phyloP scores from a whole-genome alignment of 1,284 basidiomycete genomes.

The Bjerkandera adusta region DNA sequence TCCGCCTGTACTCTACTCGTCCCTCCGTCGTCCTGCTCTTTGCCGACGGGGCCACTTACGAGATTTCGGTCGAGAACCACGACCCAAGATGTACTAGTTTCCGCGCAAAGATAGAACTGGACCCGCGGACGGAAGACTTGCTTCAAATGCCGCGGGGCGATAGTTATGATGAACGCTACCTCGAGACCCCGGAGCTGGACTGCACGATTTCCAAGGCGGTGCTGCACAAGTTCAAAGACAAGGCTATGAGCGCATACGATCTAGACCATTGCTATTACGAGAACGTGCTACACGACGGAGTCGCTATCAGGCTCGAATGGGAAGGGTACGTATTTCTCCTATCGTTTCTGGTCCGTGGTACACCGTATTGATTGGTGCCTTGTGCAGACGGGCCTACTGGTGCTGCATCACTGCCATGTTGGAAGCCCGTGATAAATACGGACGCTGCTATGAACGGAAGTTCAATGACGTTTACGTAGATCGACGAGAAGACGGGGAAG shows the following conservation, averaged over 20 bases:
- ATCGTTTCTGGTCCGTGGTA: no score
- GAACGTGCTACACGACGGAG: no score
- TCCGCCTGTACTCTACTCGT: conserved; percentile 50
- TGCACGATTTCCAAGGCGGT: conserved; percentile 50
- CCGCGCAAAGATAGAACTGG: conserved; percentile 58
- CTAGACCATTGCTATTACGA: no score
- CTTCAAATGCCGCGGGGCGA: no score
- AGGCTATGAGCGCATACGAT: conserved; percentile 48
- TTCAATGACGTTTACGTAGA: conserved; percentile 57
- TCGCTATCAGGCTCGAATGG: no score
- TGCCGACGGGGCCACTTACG: conserved; percentile 49
- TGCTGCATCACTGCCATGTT: conserved; percentile 63
- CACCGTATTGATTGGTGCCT: no score
- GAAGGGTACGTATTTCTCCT: no score
- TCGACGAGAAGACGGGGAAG: background rate
- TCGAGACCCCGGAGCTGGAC: conserved; percentile 33
- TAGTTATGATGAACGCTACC: no score
- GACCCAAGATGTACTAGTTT: conserved; percentile 51
- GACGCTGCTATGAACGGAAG: conserved; percentile 51
- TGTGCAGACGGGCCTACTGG: conserved; percentile 42
- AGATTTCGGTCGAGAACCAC: conserved; percentile 62
- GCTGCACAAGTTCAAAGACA: conserved; percentile 54
- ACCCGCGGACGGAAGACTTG: conserved; percentile 40
- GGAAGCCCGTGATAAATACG: conserved; percentile 44
- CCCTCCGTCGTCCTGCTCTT: conserved; percentile 57